These are phyloP conservation scores for Epichloe uncinata DNA, from an alignment of 2,329 filamentous ascomycete genomes.

Conservation along the genomic window DNA sequence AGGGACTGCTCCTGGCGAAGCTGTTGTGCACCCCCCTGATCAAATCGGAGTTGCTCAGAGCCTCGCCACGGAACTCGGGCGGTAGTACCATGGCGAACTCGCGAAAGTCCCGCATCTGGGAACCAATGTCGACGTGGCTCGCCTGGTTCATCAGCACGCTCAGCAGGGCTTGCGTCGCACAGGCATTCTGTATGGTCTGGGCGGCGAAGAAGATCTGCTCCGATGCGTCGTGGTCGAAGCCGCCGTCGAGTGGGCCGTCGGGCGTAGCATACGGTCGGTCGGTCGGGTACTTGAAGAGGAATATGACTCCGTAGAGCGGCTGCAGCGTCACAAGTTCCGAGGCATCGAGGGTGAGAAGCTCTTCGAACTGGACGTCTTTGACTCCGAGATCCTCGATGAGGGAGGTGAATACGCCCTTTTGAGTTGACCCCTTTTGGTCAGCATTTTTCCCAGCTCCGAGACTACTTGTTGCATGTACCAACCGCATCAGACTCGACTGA, in stretches of 20 bases:
- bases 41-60: slow-evolving; percentile 48
- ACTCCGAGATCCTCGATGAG: slow-evolving; percentile 85
- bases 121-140: slow-evolving; percentile 56
- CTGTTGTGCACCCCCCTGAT: slow-evolving; percentile 78
- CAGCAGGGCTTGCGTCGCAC: slow-evolving; percentile 88
- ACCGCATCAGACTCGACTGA: slow-evolving; percentile 87
- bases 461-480: slow-evolving; percentile 21
- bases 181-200: slow-evolving; percentile 97
- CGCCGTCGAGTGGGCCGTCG: slow-evolving; percentile 63
- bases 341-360: slow-evolving; percentile 79
- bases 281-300: slow-evolving; percentile 93
- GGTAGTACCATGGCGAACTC: slow-evolving; percentile 81
- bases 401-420: slow-evolving; percentile 84
- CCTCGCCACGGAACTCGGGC: slow-evolving; percentile 52
- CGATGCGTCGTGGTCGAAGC: slow-evolving; percentile 62
- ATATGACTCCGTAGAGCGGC: slow-evolving; percentile 89
- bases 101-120: slow-evolving; percentile 61
- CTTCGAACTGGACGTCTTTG: slow-evolving; percentile 90
- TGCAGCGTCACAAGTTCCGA: slow-evolving; percentile 57
- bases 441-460: background rate
- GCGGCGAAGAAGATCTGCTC: slow-evolving; percentile 83
- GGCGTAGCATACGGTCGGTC: slow-evolving; percentile 47
- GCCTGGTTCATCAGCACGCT: slow-evolving; percentile 83
- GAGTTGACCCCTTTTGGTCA: background rate
- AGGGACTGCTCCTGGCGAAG: slow-evolving; percentile 78